Evolutionary conservation across 2,329 filamentous ascomycete genomes (phyloP).

Genomic region (Teratosphaeria zuluensis): DNA sequence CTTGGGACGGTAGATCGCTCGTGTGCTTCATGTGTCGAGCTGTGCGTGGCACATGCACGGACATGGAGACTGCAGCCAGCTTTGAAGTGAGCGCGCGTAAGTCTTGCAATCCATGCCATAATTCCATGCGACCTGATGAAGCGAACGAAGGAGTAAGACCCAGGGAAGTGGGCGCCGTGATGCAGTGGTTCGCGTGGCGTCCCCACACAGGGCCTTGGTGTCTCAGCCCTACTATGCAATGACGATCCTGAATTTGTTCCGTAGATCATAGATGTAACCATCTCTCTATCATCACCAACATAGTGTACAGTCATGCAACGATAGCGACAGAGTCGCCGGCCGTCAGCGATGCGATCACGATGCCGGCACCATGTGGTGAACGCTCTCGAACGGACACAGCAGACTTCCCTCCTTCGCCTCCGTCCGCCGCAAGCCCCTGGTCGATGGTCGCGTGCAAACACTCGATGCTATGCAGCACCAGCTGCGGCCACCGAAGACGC

Average conservation of each 20-base stretch:
- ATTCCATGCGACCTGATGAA: too few relatives aligned
- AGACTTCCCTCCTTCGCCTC: conserved; percentile 26
- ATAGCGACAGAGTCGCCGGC: not conserved
- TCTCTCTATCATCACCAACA: not conserved
- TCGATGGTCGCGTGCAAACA: conserved; percentile 17
- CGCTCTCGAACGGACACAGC: conserved; percentile 26
- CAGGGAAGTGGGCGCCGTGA: not conserved
- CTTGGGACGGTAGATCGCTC: too few relatives aligned
- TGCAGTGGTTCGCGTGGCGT: not conserved
- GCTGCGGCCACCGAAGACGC: conserved; percentile 5
- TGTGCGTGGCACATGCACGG: too few relatives aligned
- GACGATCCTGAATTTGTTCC: not conserved
- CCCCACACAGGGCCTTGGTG: not conserved
- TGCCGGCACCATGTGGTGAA: conserved; percentile 21
- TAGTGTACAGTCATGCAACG: not conserved
- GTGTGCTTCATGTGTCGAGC: too few relatives aligned
- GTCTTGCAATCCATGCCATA: too few relatives aligned
- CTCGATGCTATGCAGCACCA: conserved; percentile 14
- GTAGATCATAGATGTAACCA: not conserved
- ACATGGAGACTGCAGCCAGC: too few relatives aligned
- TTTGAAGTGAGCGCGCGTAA: too few relatives aligned
- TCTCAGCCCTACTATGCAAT: not conserved
- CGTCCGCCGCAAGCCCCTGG: conserved; percentile 16
- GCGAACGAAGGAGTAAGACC: not conserved
- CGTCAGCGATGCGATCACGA: conserved; percentile 22